These are phyloP conservation scores for Cryphonectria naterciae DNA, from an alignment of 2,329 filamentous ascomycete genomes.

Conservation along the genomic window DNA sequence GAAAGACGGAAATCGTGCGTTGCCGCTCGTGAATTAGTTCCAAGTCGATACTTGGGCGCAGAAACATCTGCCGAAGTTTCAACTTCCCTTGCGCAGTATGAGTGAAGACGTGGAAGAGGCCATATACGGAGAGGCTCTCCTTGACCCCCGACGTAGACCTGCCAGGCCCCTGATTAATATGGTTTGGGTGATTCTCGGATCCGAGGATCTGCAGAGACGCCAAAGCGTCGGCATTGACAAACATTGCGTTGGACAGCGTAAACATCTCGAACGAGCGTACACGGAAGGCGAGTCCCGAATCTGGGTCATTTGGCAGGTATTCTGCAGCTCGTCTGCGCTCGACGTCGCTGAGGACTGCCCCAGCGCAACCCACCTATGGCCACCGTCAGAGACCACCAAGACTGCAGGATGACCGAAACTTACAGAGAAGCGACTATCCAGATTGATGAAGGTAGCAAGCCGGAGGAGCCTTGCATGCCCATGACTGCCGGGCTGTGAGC, in stretches of 20 bases:
- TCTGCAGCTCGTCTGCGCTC: slow-evolving; percentile 68
- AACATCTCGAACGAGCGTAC: slow-evolving; percentile 75
- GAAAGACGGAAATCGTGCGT: slow-evolving; percentile 67
- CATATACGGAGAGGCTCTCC: slow-evolving; percentile 83
- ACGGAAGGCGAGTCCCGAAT: slow-evolving; percentile 58
- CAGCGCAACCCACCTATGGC: slow-evolving; percentile 75
- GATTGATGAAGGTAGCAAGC: slow-evolving; percentile 71
- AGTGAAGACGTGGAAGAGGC: slow-evolving; percentile 75
- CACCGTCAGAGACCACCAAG: slow-evolving; percentile 2
- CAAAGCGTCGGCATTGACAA: slow-evolving; percentile 80
- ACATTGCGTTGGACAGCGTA: slow-evolving; percentile 68
- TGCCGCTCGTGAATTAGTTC: slow-evolving; percentile 73
- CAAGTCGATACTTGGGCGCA: slow-evolving; percentile 75
- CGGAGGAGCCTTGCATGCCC: slow-evolving; percentile 62
- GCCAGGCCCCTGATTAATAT: slow-evolving; percentile 72
- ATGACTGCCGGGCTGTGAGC: slow-evolving; percentile 44
- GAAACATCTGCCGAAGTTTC: slow-evolving; percentile 76
- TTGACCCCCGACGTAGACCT: slow-evolving; percentile 67
- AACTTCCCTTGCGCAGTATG: slow-evolving; percentile 78
- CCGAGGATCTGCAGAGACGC: slow-evolving; percentile 83
- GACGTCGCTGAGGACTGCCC: slow-evolving; percentile 82
- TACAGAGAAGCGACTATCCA: slow-evolving; percentile 74
- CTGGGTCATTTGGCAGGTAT: slow-evolving; percentile 63
- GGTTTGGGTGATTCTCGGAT: slow-evolving; percentile 81
- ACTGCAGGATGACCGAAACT: slow-evolving; percentile 29